Evolutionary conservation across 78 protist species (phyloP).

Genomic region (Bigelowiella natans): DNA sequence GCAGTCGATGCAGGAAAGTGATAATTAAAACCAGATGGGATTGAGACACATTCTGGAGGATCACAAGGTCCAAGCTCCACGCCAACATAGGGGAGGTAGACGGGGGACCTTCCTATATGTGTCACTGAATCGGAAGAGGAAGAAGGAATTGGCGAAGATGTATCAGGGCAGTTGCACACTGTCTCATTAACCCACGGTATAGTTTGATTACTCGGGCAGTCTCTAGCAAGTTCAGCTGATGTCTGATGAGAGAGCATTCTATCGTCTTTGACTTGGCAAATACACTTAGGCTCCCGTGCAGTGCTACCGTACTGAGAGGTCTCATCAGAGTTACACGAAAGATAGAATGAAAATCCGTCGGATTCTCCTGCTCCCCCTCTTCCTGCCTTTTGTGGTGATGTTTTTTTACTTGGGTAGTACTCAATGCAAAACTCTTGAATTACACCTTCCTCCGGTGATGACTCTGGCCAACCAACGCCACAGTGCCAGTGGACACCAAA

Average conservation of each 20-base stretch:
- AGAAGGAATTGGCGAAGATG: neutral
- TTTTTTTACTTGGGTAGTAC: no score
- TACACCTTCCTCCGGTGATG: neutral
- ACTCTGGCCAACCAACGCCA: slow-evolving; percentile 2
- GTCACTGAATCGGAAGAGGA: neutral
- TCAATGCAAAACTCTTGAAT: neutral
- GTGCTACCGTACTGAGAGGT: neutral
- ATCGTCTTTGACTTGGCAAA: neutral
- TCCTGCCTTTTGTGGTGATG: no score
- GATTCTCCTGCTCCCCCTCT: neutral
- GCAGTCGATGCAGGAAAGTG: neutral
- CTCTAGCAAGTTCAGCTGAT: neutral
- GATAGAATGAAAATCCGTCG: neutral
- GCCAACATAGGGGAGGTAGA: neutral
- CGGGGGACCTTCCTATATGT: neutral
- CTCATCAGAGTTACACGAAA: neutral
- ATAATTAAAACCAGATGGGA: neutral
- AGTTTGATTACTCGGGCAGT: neutral
- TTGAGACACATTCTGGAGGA: neutral
- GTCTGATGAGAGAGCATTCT: neutral
- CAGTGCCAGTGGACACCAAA: neutral
- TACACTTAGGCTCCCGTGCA: neutral
- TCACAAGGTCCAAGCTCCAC: neutral
- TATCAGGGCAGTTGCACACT: neutral
- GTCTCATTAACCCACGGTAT: neutral